phyloP scores from a whole-genome alignment of 2,329 filamentous ascomycete species.

The Capronia epimyces region DNA sequence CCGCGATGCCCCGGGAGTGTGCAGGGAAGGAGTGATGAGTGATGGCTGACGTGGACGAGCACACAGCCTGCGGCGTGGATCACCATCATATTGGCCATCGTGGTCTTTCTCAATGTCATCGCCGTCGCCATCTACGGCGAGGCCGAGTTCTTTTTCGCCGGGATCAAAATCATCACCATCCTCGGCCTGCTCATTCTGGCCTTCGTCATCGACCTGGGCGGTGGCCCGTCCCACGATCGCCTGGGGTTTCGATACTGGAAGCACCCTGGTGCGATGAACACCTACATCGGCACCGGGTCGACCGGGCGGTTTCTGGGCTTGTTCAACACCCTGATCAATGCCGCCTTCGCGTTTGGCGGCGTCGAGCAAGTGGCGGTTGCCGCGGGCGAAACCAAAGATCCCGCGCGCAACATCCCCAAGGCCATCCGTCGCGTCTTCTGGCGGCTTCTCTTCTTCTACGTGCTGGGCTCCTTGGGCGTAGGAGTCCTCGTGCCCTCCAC shows the following conservation, averaged over 20 bases:
- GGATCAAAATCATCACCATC: slow-evolving; percentile 48
- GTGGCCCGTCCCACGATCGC: slow-evolving; percentile 43
- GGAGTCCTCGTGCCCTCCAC: slow-evolving; percentile 73
- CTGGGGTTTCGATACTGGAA: slow-evolving; percentile 59
- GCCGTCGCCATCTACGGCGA: slow-evolving; percentile 46
- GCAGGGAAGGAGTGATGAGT: too few relatives aligned
- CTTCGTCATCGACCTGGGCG: slow-evolving; percentile 48
- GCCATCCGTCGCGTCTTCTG: slow-evolving; percentile 44
- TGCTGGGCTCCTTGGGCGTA: slow-evolving; percentile 66
- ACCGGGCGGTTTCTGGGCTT: slow-evolving; percentile 52
- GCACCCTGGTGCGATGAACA: slow-evolving; percentile 33
- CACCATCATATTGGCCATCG: slow-evolving; percentile 29
- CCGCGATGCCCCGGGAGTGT: too few relatives aligned
- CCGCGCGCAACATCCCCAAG: slow-evolving; percentile 37
- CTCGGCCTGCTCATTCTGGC: slow-evolving; percentile 48
- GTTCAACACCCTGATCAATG: slow-evolving; percentile 44
- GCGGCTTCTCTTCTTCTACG: slow-evolving; percentile 69
- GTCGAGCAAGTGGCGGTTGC: slow-evolving; percentile 48
- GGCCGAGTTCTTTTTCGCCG: slow-evolving; percentile 48
- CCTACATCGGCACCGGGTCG: slow-evolving; percentile 24
- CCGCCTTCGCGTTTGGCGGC: slow-evolving; percentile 49
- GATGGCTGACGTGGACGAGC: too few relatives aligned
- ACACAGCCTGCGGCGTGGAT: slow-evolving; percentile 31
- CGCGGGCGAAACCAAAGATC: slow-evolving; percentile 46
- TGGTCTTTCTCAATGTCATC: slow-evolving; percentile 59